phyloP scores from a whole-genome alignment of 306 rosid genomes.

The Prunus dulcis region DNA sequence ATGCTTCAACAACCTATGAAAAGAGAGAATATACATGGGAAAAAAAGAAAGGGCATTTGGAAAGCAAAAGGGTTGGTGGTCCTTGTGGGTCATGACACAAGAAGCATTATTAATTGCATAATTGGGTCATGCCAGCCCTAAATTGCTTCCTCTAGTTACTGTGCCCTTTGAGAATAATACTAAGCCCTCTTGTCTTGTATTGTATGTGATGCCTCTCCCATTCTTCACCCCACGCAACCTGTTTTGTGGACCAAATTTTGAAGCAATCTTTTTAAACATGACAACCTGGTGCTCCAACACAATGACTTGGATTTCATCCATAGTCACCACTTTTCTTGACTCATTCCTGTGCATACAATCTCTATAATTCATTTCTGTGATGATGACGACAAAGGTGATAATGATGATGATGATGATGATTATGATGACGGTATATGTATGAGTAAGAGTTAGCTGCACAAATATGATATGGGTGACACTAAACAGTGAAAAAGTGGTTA shows the following conservation, averaged over 20 bases:
- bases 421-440: background rate
- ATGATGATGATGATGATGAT: constrained; percentile 2
- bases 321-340: constrained; percentile 4
- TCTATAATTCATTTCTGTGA: background rate
- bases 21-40: constrained; percentile 13
- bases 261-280: constrained; percentile 26
- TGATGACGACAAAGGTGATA: constrained; percentile 6
- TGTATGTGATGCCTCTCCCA: background rate
- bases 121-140: constrained; percentile 37
- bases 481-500: background rate
- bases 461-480: background rate
- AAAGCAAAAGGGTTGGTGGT: constrained; percentile 20
- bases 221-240: constrained; percentile 10
- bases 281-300: constrained; percentile 32
- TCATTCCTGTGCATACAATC: constrained; percentile 6
- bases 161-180: constrained; percentile 4
- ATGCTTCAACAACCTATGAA: constrained; percentile 31
- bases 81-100: constrained; percentile 42
- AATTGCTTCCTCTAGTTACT: constrained; percentile 17
- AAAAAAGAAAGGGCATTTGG: constrained; percentile 7
- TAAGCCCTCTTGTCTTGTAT: constrained; percentile 3
- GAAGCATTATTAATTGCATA: constrained; percentile 38
- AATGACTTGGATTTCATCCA: constrained; percentile 22
- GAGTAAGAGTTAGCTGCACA: background rate
- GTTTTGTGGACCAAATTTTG: constrained; percentile 17